Evolutionary conservation across 2,329 filamentous ascomycete genomes (phyloP).

Genomic region (Periconia sp.): DNA sequence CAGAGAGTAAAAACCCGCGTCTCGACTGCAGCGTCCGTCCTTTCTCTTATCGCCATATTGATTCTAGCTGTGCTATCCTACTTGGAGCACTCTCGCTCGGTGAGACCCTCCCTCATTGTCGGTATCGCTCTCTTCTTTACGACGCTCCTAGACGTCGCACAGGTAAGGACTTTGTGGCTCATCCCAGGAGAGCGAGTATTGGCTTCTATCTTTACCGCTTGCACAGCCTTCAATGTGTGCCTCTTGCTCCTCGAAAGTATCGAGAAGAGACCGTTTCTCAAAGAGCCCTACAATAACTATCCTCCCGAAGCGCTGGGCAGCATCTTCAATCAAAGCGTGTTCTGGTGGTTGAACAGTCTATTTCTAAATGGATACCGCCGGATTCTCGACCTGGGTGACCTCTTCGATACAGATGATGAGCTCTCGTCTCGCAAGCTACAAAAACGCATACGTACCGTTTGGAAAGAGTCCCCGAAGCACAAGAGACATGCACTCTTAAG

Average conservation of each 20-base stretch:
- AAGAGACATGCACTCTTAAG: no score
- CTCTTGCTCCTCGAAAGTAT: background rate
- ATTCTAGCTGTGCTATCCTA: slow-evolving; percentile 9
- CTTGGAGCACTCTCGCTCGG: slow-evolving; percentile 13
- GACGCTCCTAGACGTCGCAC: slow-evolving; percentile 10
- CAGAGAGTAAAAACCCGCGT: slow-evolving; percentile 12
- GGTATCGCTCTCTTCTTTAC: slow-evolving; percentile 12
- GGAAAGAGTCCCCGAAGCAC: no score
- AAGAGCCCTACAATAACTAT: slow-evolving; percentile 1
- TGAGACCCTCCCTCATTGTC: slow-evolving; percentile 11
- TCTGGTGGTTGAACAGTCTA: slow-evolving; percentile 43
- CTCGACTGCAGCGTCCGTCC: slow-evolving; percentile 8
- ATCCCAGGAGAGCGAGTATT: no score
- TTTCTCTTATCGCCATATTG: slow-evolving; percentile 9
- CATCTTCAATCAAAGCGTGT: slow-evolving; percentile 39
- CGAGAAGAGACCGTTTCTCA: slow-evolving; percentile 10
- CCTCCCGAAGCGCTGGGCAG: slow-evolving; percentile 42
- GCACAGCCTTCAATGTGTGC: no score
- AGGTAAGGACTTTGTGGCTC: slow-evolving; percentile 14
- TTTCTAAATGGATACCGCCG: slow-evolving; percentile 24
- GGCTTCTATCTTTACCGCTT: no score
- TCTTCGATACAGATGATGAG: slow-evolving; percentile 1
- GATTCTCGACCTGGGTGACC: slow-evolving; percentile 18
- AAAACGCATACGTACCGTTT: no score
- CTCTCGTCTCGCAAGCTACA: no score